Percentiles rank a stretch among this genome's conserved stretches.
Conservation (phyloP, 345 rosid genomes). For the Dipteronia dyeriana region DNA sequence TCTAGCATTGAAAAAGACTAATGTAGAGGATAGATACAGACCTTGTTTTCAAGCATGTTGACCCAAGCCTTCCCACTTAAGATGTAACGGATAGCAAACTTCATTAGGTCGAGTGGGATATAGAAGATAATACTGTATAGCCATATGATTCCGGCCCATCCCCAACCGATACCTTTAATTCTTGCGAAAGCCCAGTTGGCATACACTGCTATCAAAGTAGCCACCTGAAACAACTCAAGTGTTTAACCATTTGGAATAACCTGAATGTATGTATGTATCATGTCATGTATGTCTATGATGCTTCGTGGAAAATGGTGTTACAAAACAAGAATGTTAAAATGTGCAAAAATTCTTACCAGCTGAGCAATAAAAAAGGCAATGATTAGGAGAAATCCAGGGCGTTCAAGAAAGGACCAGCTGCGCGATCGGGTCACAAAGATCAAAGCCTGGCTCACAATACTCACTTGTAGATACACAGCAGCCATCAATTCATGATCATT, state of each 20-base stretch:
- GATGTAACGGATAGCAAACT: conserved; percentile 76
- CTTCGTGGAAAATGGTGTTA: not conserved
- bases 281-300: not conserved
- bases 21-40: conserved; percentile 17
- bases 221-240: conserved; percentile 44
- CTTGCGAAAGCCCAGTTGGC: conserved; percentile 76
- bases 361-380: conserved; percentile 69
- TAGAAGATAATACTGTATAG: conserved; percentile 73
- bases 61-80: conserved; percentile 83
- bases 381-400: conserved; percentile 69
- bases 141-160: conserved; percentile 96
- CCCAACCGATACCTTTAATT: conserved; percentile 81
- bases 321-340: not conserved
- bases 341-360: conserved; percentile 40
- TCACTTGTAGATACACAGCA: conserved; percentile 93
- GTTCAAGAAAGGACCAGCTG: conserved; percentile 81
- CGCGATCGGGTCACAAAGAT: conserved; percentile 93
- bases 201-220: conserved; percentile 72
- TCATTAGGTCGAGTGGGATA: conserved; percentile 73
- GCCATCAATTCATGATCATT: conserved; percentile 62
- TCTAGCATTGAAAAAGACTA: not conserved
- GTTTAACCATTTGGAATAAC: conserved; percentile 5
- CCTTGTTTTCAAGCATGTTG: conserved; percentile 78
- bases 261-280: not conserved
- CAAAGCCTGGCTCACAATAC: conserved; percentile 92